A percentile compares a stretch with the other conserved stretches of the same genome.
Conservation (phyloP, 192 early-diverging fungal species). For the Piromyces finnis region DNA sequence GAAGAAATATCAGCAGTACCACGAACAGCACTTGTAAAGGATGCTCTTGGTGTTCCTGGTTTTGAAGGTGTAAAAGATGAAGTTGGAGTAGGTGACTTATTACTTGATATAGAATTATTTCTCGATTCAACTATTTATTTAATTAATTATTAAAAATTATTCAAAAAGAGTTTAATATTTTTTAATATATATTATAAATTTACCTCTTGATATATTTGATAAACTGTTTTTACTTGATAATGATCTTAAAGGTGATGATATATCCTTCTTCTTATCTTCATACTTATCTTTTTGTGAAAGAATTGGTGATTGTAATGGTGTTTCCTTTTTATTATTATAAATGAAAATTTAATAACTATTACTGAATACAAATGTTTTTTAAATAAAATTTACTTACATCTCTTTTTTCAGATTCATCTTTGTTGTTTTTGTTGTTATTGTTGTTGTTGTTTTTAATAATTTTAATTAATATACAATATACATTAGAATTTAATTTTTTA, state of each 20-base stretch:
- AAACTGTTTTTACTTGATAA: background rate
- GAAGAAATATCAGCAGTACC: background rate
- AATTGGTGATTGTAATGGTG: background rate
- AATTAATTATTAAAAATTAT: too few species aligned
- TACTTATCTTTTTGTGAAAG: background rate
- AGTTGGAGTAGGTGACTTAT: slow-evolving; percentile 7
- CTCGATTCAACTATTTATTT: background rate
- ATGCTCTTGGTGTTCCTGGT: slow-evolving; percentile 1
- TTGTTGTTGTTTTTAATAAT: too few species aligned
- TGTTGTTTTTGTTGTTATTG: too few species aligned
- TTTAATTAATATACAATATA: too few species aligned
- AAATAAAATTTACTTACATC: slow-evolving; percentile 11
- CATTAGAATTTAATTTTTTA: too few species aligned
- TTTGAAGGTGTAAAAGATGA: slow-evolving; percentile 5
- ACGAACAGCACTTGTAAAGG: background rate
- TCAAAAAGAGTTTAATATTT: too few species aligned
- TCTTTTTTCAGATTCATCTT: background rate
- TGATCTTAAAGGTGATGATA: background rate
- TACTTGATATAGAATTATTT: slow-evolving; percentile 5
- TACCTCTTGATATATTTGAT: background rate
- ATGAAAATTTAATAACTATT: too few species aligned
- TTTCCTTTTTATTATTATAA: too few species aligned
- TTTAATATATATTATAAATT: too few species aligned
- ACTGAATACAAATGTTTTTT: too few species aligned
- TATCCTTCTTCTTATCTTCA: background rate